A percentile compares a stretch with the other conserved stretches of the same genome.
phyloP scores from a whole-genome alignment of 441 rosid species.

The Pelargonium exstipulatum region DNA sequence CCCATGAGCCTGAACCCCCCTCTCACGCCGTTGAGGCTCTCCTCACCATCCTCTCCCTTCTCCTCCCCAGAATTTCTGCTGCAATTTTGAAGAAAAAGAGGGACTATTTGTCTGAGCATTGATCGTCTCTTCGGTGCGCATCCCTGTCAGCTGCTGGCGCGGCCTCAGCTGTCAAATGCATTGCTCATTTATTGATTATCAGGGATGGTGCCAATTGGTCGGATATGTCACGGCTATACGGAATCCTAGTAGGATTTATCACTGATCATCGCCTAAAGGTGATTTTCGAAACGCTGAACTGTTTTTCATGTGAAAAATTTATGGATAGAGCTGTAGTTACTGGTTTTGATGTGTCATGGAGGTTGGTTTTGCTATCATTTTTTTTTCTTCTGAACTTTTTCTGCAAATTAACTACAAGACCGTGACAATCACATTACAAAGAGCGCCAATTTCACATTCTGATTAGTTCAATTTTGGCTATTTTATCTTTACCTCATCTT shows the following conservation, averaged over 20 bases:
- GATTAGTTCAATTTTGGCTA: too few species aligned
- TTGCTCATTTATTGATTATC: slow-evolving; percentile 42
- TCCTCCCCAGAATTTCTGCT: slow-evolving; percentile 44
- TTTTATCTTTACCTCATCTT: too few species aligned
- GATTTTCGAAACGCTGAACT: too few species aligned
- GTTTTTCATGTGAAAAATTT: too few species aligned
- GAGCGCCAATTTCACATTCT: neutral
- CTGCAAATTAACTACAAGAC: too few species aligned
- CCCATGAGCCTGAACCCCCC: slow-evolving; percentile 33
- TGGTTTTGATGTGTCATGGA: too few species aligned
- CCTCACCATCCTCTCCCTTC: slow-evolving; percentile 46
- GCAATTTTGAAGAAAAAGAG: slow-evolving; percentile 45
- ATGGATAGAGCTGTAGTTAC: too few species aligned
- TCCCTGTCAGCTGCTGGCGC: slow-evolving; percentile 40
- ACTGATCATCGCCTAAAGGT: slow-evolving; percentile 66
- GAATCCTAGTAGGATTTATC: slow-evolving; percentile 35
- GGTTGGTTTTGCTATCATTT: too few species aligned
- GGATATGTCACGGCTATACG: slow-evolving; percentile 42
- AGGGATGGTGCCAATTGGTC: slow-evolving; percentile 41
- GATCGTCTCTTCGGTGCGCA: slow-evolving; percentile 38
- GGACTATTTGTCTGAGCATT: slow-evolving; percentile 41
- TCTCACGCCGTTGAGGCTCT: slow-evolving; percentile 49
- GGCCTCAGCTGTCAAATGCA: slow-evolving; percentile 56
- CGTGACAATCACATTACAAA: too few species aligned
- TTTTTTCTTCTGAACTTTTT: too few species aligned